These are phyloP conservation scores for Penicillium sumatraense DNA, from an alignment of 2,329 filamentous ascomycete species.

Conservation along the genomic window DNA sequence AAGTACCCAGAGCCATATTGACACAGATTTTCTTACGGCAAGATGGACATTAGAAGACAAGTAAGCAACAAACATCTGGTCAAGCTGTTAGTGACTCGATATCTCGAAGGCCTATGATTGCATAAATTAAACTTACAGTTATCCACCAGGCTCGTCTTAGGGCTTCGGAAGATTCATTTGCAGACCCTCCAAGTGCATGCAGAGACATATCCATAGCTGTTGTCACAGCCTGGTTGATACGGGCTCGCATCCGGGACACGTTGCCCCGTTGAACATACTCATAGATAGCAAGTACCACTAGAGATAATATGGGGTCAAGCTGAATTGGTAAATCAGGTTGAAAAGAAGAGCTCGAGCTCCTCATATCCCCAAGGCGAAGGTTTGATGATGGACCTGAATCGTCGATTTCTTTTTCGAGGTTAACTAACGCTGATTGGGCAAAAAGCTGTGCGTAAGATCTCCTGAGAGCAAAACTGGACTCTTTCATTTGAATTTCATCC, in stretches of 20 bases:
- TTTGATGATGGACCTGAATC: conserved; percentile 3
- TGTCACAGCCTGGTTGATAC: conserved; percentile 30
- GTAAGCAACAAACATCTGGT: conserved; percentile 24
- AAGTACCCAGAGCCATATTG: neutral
- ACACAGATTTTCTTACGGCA: conserved; percentile 12
- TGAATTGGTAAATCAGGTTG: conserved; percentile 20
- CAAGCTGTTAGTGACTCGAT: conserved; percentile 3
- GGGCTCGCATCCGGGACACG: conserved; percentile 26
- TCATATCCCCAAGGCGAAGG: neutral
- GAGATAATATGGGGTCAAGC: conserved; percentile 25
- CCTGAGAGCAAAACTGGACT: conserved; percentile 12
- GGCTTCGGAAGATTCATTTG: conserved; percentile 20
- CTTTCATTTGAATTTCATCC: conserved; percentile 10
- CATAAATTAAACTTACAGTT: conserved; percentile 18
- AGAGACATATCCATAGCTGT: conserved; percentile 32
- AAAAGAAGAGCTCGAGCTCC: conserved; percentile 2
- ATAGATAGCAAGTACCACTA: conserved; percentile 27
- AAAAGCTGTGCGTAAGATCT: conserved; percentile 28
- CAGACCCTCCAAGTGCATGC: conserved; percentile 15
- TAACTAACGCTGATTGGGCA: conserved; percentile 25
- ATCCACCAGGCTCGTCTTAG: conserved; percentile 33
- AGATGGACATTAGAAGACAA: conserved; percentile 25
- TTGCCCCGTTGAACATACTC: conserved; percentile 31
- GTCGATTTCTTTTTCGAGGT: conserved; percentile 21
- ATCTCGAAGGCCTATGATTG: neutral